These are phyloP conservation scores for Saturnispora quitensis DNA, from an alignment of 805 yeast species.

Conservation along the genomic window DNA sequence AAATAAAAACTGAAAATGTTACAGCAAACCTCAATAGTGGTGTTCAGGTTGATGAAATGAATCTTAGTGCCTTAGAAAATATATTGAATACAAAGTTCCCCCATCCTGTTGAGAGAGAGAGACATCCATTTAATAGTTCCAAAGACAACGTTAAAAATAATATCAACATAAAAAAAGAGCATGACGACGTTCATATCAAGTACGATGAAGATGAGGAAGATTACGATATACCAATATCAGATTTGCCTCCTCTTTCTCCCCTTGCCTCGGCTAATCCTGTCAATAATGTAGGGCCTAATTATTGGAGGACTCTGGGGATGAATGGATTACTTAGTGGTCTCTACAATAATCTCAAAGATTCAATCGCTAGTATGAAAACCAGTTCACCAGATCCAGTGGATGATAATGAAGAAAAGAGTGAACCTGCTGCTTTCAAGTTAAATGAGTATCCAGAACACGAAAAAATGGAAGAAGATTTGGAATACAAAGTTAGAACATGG, in stretches of 20 bases:
- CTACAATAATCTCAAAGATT: conserved; percentile 1
- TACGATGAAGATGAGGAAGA: background rate
- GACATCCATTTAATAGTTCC: background rate
- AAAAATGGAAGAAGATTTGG: conserved; percentile 16
- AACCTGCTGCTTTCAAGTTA: conserved; percentile 1
- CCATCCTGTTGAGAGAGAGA: conserved; percentile 3
- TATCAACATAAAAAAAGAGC: background rate
- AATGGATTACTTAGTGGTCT: conserved; percentile 6
- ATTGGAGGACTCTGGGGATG: conserved; percentile 7
- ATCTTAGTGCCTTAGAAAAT: background rate
- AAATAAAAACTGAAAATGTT: background rate
- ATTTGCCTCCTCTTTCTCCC: conserved; percentile 12
- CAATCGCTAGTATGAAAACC: conserved; percentile 3
- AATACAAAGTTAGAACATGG: conserved; percentile 24
- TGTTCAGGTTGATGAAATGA: conserved; percentile 5
- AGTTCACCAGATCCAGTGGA: background rate
- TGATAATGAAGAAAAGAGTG: background rate
- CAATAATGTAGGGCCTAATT: conserved; percentile 1
- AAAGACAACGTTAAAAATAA: conserved; percentile 1
- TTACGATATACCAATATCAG: conserved; percentile 2
- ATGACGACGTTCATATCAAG: background rate
- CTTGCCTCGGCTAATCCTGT: conserved; percentile 7
- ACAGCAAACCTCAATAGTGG: background rate
- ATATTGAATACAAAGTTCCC: conserved; percentile 4
- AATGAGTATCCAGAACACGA: background rate